phyloP scores from a whole-genome alignment of 2,329 filamentous ascomycete species.

The Botrytis paeoniae region DNA sequence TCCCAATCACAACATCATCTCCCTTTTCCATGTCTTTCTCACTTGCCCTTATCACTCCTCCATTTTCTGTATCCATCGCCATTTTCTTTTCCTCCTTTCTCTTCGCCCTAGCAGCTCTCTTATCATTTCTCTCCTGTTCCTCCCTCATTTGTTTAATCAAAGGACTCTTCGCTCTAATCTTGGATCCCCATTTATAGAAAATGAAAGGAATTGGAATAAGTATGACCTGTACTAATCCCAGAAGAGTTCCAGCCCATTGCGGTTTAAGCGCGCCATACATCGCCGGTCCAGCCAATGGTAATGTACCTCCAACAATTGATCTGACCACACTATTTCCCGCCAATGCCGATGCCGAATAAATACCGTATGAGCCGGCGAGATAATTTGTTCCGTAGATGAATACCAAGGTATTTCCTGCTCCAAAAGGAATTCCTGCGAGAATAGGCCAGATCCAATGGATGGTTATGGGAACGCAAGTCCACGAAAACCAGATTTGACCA shows the following conservation, averaged over 20 bases:
- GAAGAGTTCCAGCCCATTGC: slow-evolving; percentile 74
- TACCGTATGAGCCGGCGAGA: slow-evolving; percentile 72
- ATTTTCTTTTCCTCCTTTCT: slow-evolving; percentile 21
- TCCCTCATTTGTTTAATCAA: slow-evolving; percentile 41
- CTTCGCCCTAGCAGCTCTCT: slow-evolving; percentile 26
- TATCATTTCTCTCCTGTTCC: slow-evolving; percentile 35
- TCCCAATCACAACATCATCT: neutral
- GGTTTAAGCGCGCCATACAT: slow-evolving; percentile 70
- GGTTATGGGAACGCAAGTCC: slow-evolving; percentile 74
- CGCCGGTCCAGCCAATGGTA: slow-evolving; percentile 70
- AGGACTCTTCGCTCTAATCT: slow-evolving; percentile 51
- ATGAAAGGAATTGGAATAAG: slow-evolving; percentile 78
- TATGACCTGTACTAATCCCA: slow-evolving; percentile 68
- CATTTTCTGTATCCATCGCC: slow-evolving; percentile 19
- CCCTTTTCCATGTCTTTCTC: slow-evolving; percentile 18
- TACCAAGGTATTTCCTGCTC: slow-evolving; percentile 69
- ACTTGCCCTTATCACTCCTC: neutral
- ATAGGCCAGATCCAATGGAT: slow-evolving; percentile 84
- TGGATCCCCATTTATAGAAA: slow-evolving; percentile 64
- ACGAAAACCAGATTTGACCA: slow-evolving; percentile 83
- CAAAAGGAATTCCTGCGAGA: slow-evolving; percentile 75
- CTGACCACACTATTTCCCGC: slow-evolving; percentile 76
- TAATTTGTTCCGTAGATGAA: slow-evolving; percentile 86
- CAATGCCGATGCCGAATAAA: slow-evolving; percentile 77
- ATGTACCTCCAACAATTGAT: slow-evolving; percentile 69